Conservation (phyloP, 1,139 yeast genomes). For the Yamadazyma siamensis region DNA sequence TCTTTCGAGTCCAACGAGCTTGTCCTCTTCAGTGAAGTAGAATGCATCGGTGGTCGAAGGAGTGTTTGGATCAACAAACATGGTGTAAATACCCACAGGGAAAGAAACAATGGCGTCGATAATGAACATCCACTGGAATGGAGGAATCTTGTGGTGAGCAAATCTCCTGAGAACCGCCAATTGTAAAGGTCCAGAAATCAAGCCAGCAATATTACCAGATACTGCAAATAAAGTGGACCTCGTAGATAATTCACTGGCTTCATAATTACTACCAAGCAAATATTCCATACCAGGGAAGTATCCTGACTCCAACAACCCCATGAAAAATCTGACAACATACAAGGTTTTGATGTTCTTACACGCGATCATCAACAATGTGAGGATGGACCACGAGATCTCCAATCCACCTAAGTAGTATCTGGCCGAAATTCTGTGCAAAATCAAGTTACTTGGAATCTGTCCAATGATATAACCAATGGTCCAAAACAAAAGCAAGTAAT, state of each 20-base stretch:
- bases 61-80: slow-evolving; percentile 36
- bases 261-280: slow-evolving; percentile 41
- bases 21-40: slow-evolving; percentile 32
- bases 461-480: slow-evolving; percentile 63
- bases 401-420: slow-evolving; percentile 51
- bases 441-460: slow-evolving; percentile 56
- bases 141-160: slow-evolving; percentile 24
- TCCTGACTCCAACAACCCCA: slow-evolving; percentile 59
- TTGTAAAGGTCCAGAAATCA: slow-evolving; percentile 37
- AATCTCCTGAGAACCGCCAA: slow-evolving; percentile 27
- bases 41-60: slow-evolving; percentile 38
- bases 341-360: slow-evolving; percentile 40
- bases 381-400: slow-evolving; percentile 55
- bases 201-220: slow-evolving; percentile 24
- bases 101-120: slow-evolving; percentile 36
- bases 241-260: slow-evolving; percentile 24
- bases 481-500: slow-evolving; percentile 50
- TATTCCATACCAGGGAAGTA: slow-evolving; percentile 57
- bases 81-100: slow-evolving; percentile 34
- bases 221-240: slow-evolving; percentile 48
- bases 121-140: slow-evolving; percentile 39
- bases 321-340: slow-evolving; percentile 54
- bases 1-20: slow-evolving; percentile 34
- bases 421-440: slow-evolving; percentile 51
- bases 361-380: slow-evolving; percentile 51